phyloP scores from a whole-genome alignment of 768 basidiomycete genomes.

The Suillus tomentosus region DNA sequence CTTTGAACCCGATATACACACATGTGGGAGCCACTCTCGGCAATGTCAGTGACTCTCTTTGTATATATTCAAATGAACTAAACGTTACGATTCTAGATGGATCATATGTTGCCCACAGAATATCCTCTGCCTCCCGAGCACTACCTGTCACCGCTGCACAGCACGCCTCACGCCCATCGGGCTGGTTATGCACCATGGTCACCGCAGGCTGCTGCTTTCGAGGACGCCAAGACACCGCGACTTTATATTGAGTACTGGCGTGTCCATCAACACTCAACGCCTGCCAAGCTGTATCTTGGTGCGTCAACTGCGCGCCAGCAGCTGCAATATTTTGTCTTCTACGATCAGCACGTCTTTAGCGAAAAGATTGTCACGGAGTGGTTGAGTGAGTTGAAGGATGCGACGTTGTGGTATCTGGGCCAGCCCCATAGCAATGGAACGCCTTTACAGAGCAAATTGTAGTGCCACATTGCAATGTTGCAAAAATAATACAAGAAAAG shows the following conservation, averaged over 20 bases:
- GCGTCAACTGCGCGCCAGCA: slow-evolving; percentile 36
- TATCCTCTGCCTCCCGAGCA: slow-evolving; percentile 31
- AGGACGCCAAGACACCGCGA: slow-evolving; percentile 8
- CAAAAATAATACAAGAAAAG: not conserved
- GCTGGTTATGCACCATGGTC: slow-evolving; percentile 10
- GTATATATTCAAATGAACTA: not conserved
- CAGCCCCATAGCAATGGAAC: slow-evolving; percentile 1
- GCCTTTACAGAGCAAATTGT: not conserved
- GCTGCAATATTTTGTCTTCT: slow-evolving; percentile 37
- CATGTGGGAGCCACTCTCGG: slow-evolving; percentile 34
- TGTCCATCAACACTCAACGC: slow-evolving; percentile 41
- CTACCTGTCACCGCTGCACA: slow-evolving; percentile 23
- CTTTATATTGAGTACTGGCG: slow-evolving; percentile 19
- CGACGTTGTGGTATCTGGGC: slow-evolving; percentile 30
- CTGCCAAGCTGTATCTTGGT: slow-evolving; percentile 50
- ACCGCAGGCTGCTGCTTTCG: not conserved
- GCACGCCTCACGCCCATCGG: slow-evolving; percentile 18
- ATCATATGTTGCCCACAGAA: slow-evolving; percentile 34
- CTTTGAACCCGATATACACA: slow-evolving; percentile 20
- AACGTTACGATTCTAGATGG: slow-evolving; percentile 28
- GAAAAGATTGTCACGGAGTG: slow-evolving; percentile 42
- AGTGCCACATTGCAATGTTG: not conserved
- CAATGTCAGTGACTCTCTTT: slow-evolving; percentile 34
- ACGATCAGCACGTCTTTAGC: slow-evolving; percentile 47
- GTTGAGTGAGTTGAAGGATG: slow-evolving; percentile 42